Evolutionary conservation across 2,329 filamentous ascomycete genomes (phyloP).

Genomic region (Arachnomyces sp.): DNA sequence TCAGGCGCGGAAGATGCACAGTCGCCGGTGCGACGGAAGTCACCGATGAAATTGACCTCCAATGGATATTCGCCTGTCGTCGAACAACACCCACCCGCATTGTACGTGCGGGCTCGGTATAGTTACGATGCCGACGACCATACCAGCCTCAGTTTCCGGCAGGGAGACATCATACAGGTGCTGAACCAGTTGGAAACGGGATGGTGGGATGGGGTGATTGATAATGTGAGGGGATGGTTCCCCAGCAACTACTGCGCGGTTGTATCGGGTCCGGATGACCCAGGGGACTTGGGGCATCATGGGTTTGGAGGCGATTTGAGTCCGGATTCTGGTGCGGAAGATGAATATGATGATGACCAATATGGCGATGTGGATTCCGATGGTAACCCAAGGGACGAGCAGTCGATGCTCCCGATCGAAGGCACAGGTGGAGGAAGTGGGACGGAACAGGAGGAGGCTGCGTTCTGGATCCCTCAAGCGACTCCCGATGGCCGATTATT

Average conservation of each 20-base stretch:
- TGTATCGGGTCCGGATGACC: conserved; percentile 66
- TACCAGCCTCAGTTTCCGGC: conserved; percentile 91
- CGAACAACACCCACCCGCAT: conserved; percentile 39
- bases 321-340: conserved; percentile 46
- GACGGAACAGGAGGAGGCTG: conserved; percentile 71
- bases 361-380: conserved; percentile 61
- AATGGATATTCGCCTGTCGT: conserved; percentile 25
- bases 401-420: conserved; percentile 59
- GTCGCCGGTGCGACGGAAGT: conserved; percentile 20
- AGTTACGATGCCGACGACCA: conserved; percentile 97
- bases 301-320: conserved; percentile 45
- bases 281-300: conserved; percentile 53
- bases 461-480: conserved; percentile 97
- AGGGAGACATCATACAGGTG: conserved; percentile 96
- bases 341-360: conserved; percentile 55
- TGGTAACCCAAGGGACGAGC: conserved; percentile 55
- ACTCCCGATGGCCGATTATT: conserved; percentile 87
- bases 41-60: conserved; percentile 24
- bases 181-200: conserved; percentile 96
- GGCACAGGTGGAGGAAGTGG: conserved; percentile 43
- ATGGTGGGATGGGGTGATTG: conserved; percentile 99
- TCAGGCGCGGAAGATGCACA: conserved; percentile 14
- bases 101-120: conserved; percentile 94
- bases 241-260: conserved; percentile 97
- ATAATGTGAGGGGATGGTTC: conserved; percentile 95